Conservation (phyloP, 208 protist species). For the Trypanosoma vivax region DNA sequence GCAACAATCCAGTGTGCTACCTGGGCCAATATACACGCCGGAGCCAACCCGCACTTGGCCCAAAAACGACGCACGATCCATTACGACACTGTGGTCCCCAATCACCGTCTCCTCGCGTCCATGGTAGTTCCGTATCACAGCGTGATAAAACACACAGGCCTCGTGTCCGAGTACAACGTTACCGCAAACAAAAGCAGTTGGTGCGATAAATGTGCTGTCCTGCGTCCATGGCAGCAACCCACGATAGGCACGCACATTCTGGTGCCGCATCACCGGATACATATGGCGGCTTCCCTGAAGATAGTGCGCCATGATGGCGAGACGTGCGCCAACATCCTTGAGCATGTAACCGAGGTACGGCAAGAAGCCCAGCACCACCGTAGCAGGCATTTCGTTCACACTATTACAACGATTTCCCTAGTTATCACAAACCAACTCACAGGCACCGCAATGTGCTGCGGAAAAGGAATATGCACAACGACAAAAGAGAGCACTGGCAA, state of each 20-base stretch:
- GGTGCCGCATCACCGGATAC: constrained; percentile 82
- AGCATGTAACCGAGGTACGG: constrained; percentile 82
- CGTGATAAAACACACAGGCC: constrained; percentile 81
- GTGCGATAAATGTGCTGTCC: constrained; percentile 82
- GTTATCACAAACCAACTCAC: background rate
- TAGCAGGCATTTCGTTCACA: constrained; percentile 47
- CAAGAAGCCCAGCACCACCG: constrained; percentile 46
- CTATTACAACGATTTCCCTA: background rate
- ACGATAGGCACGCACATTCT: constrained; percentile 80
- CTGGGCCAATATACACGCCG: constrained; percentile 53
- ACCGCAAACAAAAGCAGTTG: constrained; percentile 75
- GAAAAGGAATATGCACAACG: constrained; percentile 14
- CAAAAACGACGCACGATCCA: constrained; percentile 81
- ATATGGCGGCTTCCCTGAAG: constrained; percentile 54
- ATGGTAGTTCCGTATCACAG: constrained; percentile 84
- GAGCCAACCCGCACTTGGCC: constrained; percentile 69
- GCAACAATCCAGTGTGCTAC: constrained; percentile 77
- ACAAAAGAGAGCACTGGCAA: too few relatives aligned
- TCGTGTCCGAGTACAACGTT: constrained; percentile 82
- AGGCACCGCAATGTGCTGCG: background rate
- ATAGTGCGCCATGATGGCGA: constrained; percentile 64
- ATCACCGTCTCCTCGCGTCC: constrained; percentile 45
- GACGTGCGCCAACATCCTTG: constrained; percentile 72
- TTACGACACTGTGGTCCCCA: constrained; percentile 73
- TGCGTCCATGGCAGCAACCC: constrained; percentile 82